phyloP scores from a whole-genome alignment of 2,329 filamentous ascomycete genomes.

The Cladophialophora yegresii region DNA sequence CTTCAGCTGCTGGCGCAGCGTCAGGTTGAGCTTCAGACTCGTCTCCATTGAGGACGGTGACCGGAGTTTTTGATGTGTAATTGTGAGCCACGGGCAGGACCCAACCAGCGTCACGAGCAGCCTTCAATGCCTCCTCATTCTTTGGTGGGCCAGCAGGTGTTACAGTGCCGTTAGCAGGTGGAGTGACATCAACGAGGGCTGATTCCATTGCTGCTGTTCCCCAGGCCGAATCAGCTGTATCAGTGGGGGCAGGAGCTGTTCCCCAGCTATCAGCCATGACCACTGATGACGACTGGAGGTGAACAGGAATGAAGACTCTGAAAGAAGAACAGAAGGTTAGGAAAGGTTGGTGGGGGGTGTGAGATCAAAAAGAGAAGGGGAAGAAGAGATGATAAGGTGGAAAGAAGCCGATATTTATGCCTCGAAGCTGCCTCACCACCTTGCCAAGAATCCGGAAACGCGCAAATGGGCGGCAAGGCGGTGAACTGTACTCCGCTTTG shows the following conservation, averaged over 20 bases:
- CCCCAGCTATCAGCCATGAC: neutral
- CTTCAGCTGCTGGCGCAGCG: conserved; percentile 7
- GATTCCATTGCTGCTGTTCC: conserved; percentile 19
- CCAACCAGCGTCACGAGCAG: conserved; percentile 28
- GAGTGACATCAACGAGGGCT: conserved; percentile 17
- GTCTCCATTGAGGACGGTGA: conserved; percentile 3
- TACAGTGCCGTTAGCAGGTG: conserved; percentile 10
- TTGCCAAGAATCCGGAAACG: neutral
- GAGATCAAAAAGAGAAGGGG: neutral
- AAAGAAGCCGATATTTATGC: conserved; percentile 11
- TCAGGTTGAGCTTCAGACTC: conserved; percentile 7
- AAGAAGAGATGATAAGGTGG: conserved; percentile 9
- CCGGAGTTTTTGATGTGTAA: conserved; percentile 21
- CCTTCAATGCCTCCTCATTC: conserved; percentile 20
- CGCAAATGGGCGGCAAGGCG: neutral
- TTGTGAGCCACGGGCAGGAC: conserved; percentile 27
- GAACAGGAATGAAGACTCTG: neutral
- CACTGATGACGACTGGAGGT: neutral
- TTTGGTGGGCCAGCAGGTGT: conserved; percentile 3
- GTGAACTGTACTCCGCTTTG: neutral
- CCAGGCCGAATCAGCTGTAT: conserved; percentile 16
- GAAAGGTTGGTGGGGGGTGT: conserved; percentile 5
- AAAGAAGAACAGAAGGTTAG: conserved; percentile 1
- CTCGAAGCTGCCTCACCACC: neutral
- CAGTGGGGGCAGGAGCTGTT: neutral